phyloP scores from a whole-genome alignment of 371 early-diverging fungal genomes.

The Mucor velutinosus region DNA sequence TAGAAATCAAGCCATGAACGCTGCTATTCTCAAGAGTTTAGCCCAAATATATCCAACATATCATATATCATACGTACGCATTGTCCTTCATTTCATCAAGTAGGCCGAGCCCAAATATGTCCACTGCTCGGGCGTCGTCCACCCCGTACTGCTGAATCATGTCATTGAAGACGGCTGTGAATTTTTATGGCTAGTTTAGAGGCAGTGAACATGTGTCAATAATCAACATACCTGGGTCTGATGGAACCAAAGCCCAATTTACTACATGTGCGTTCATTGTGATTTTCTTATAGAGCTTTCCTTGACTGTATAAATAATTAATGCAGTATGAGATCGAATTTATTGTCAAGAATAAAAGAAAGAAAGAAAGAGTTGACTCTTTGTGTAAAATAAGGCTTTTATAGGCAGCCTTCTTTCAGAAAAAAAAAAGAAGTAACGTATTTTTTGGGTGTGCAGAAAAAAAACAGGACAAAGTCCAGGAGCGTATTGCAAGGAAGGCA shows the following conservation, averaged over 20 bases:
- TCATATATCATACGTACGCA: not conserved
- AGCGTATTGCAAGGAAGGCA: not conserved
- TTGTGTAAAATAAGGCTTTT: not conserved
- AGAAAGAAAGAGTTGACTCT: not conserved
- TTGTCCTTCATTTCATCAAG: conserved; percentile 5
- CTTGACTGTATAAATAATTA: not conserved
- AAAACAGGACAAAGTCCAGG: not conserved
- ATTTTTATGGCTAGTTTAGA: too few relatives aligned
- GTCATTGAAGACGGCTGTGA: conserved; percentile 15
- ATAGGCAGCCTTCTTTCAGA: too few relatives aligned
- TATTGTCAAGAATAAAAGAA: not conserved
- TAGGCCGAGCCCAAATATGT: conserved; percentile 14
- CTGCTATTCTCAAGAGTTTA: not conserved
- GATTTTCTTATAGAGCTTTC: not conserved
- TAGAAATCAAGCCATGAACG: conserved; percentile 19
- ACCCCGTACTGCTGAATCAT: conserved; percentile 21
- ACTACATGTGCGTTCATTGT: not conserved
- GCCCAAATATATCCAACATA: not conserved
- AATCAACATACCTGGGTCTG: conserved; percentile 21
- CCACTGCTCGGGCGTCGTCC: conserved; percentile 10
- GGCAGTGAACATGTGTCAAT: too few relatives aligned
- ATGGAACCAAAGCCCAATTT: conserved; percentile 21
- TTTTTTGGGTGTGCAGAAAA: not conserved
- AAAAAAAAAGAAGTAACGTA: not conserved
- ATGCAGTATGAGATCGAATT: not conserved